Percentiles rank a stretch among this genome's conserved stretches.
Evolutionary conservation across 208 protist genomes (phyloP).

Genomic region (Crithidia sp.): DNA sequence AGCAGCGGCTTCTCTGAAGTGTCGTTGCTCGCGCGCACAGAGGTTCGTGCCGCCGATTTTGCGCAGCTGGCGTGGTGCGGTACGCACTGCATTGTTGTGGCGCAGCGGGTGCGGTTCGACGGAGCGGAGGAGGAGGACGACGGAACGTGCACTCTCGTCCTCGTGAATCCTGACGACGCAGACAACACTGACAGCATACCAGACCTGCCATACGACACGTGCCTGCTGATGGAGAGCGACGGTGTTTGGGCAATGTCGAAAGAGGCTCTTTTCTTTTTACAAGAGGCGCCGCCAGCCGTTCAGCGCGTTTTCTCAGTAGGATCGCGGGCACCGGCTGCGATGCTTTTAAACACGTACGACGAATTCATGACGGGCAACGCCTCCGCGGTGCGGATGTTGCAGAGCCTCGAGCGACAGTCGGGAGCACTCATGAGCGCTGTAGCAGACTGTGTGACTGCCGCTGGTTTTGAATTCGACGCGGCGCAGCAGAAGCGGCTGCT

Average conservation of each 20-base stretch:
- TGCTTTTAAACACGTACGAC: constrained; percentile 74
- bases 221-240: constrained; percentile 63
- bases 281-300: constrained; percentile 49
- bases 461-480: constrained; percentile 81
- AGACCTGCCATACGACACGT: constrained; percentile 58
- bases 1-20: constrained; percentile 67
- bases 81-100: constrained; percentile 32
- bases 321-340: constrained; percentile 59
- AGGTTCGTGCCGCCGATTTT: constrained; percentile 17
- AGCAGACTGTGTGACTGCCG: constrained; percentile 87
- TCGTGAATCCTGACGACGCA: constrained; percentile 58
- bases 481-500: constrained; percentile 87
- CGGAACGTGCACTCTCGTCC: constrained; percentile 41
- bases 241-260: constrained; percentile 59
- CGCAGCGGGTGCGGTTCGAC: constrained; percentile 40
- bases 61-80: constrained; percentile 74
- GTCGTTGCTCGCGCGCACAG: constrained; percentile 35
- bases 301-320: constrained; percentile 78
- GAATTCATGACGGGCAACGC: constrained; percentile 81
- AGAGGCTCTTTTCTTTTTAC: constrained; percentile 70
- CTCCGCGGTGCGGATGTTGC: constrained; percentile 68
- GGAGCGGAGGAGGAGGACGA: constrained; percentile 21
- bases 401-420: constrained; percentile 56
- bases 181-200: constrained; percentile 54
- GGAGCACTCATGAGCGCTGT: constrained; percentile 78